Evolutionary conservation across 371 early-diverging fungal genomes (phyloP).

Genomic region (Mucor sp.): DNA sequence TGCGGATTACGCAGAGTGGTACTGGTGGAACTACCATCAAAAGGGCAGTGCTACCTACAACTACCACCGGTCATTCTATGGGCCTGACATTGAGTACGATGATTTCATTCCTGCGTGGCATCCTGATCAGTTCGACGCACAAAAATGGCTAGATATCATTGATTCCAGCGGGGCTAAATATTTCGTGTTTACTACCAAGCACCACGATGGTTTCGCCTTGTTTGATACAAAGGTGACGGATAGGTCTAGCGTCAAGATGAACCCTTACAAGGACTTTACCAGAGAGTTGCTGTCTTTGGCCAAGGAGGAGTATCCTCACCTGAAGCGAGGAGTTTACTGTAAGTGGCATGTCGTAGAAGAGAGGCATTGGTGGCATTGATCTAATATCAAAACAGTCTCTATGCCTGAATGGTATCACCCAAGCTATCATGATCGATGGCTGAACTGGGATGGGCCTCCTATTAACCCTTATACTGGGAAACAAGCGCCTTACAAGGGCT

Average conservation of each 20-base stretch:
- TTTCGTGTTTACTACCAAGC: conserved; percentile 44
- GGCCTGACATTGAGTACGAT: conserved; percentile 33
- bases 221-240: conserved; percentile 32
- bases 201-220: conserved; percentile 41
- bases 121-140: conserved; percentile 23
- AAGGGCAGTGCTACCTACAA: conserved; percentile 23
- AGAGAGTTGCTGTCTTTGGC: conserved; percentile 27
- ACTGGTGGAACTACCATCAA: conserved; percentile 38
- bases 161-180: conserved; percentile 29
- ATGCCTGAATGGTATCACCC: conserved; percentile 46
- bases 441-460: conserved; percentile 33
- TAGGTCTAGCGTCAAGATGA: conserved; percentile 25
- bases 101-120: conserved; percentile 28
- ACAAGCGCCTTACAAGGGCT: conserved; percentile 22
- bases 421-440: conserved; percentile 18
- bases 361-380: no score
- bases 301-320: conserved; percentile 19
- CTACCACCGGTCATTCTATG: conserved; percentile 30
- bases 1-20: conserved; percentile 39
- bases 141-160: conserved; percentile 32
- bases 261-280: conserved; percentile 30
- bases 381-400: conserved; percentile 22
- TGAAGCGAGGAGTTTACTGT: conserved; percentile 39
- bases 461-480: conserved; percentile 31
- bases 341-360: background rate